A percentile compares a stretch with the other conserved stretches of the same genome.
These are phyloP conservation scores for Monilinia polystroma DNA, from an alignment of 2,329 filamentous ascomycete genomes.

Conservation along the genomic window DNA sequence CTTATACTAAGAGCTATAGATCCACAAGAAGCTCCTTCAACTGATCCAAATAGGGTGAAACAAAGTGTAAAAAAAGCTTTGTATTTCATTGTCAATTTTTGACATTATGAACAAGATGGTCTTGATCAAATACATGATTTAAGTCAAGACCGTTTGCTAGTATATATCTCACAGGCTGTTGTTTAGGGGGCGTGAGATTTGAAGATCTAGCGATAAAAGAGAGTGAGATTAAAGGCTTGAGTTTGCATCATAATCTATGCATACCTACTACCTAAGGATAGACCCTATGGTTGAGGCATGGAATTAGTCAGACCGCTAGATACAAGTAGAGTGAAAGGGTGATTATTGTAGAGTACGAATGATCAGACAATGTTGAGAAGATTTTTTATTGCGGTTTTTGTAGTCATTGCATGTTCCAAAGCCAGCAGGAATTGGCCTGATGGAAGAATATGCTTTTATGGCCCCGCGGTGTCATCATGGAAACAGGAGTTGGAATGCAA, in stretches of 20 bases:
- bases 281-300: not conserved
- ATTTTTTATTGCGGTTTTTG: constrained; percentile 62
- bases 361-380: constrained; percentile 65
- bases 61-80: not conserved
- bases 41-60: not conserved
- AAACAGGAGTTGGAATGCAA: constrained; percentile 21
- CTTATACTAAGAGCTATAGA: too few relatives aligned
- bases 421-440: constrained; percentile 36
- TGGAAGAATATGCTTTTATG: constrained; percentile 48
- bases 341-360: not conserved
- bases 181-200: not conserved
- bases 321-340: not conserved
- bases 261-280: not conserved
- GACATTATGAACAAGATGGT: not conserved
- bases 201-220: not conserved
- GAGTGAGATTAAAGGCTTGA: constrained; percentile 8
- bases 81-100: not conserved
- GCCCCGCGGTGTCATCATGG: constrained; percentile 53
- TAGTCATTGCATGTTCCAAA: constrained; percentile 50
- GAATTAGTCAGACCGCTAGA: not conserved
- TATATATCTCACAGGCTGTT: not conserved
- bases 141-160: not conserved
- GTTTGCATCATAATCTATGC: not conserved
- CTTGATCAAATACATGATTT: not conserved
- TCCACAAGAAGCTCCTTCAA: too few relatives aligned